Base-by-base conservation (phyloP, 345 rosid genomes). In the Tarenaya hassleriana region DNA sequence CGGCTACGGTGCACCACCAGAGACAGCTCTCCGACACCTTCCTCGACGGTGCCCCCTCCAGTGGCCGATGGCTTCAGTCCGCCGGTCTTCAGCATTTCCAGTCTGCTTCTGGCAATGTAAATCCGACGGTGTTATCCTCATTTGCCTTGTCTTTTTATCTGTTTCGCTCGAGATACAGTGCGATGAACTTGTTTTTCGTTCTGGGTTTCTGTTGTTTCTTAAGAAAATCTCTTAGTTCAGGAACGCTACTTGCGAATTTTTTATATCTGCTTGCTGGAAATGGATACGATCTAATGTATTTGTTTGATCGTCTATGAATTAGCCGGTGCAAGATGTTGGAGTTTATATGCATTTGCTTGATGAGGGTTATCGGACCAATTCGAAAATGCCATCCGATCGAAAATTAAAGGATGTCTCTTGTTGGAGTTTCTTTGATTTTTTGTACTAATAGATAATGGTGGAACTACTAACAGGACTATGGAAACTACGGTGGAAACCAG, bases 61-160 rank as follows among this genome's bases (percentile, higher is more conserved):
- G 81, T 64, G 91, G 82, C 31, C 66, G 92, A 61, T 91, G 96
- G 98, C 92, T 91, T 49, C 98, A 91, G 61, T 87, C 98, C 4
- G 77, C 82, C 31, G 96, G 98, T 19, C 81, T 91, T 34, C 98
- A 84, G 69, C 89, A 91, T 44, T 82, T 91, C 7, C 89, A 82
- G 9, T 55, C 58, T 52, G 64, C 85, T 52, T 66, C 85, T 34
- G 58, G 69, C 55, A 68, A 68, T 50, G 72, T 61, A 67, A 10
- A 61, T 56, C 63, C 7, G 24, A 61, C 0, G 20, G n/a, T 61
- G 7, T 52, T 69, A 33, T 20, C 24, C 44, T 48, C 18, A 13
- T 31, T 52, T 16, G 41, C 11, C 34, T 17, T 35, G 32, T 5
- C 9, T 18, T 7, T 34, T 24, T 7, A 3, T 41, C 34, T 63